Evolutionary conservation across 2,329 filamentous ascomycete species (phyloP).

Genomic region (Tolypocladium tundrense): DNA sequence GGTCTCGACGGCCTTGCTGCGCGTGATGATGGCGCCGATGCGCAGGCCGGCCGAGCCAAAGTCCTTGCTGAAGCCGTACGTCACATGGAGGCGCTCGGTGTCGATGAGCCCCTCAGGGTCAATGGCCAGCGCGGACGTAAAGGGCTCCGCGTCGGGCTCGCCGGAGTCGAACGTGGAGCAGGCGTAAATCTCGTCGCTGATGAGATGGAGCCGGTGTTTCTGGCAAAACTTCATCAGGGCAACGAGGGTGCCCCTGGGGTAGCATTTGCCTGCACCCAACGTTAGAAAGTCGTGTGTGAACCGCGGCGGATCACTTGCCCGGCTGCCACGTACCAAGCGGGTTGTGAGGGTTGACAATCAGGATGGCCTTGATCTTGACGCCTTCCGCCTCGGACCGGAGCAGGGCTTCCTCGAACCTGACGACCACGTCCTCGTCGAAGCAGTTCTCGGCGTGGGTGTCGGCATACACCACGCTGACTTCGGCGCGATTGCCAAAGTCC

Average conservation of each 20-base stretch:
- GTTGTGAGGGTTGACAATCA: slow-evolving; percentile 44
- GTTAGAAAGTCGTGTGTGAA: neutral
- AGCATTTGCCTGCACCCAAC: slow-evolving; percentile 24
- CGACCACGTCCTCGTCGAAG: slow-evolving; percentile 32
- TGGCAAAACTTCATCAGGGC: slow-evolving; percentile 38
- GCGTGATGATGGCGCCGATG: slow-evolving; percentile 35
- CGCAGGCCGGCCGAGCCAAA: slow-evolving; percentile 44
- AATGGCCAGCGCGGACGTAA: slow-evolving; percentile 40
- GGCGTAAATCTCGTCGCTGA: slow-evolving; percentile 50
- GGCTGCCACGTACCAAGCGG: slow-evolving; percentile 28
- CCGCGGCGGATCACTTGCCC: neutral
- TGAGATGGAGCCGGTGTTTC: slow-evolving; percentile 37
- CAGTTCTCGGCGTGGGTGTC: slow-evolving; percentile 29
- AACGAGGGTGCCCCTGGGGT: slow-evolving; percentile 29
- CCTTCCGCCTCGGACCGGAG: slow-evolving; percentile 22
- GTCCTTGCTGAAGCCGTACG: slow-evolving; percentile 35
- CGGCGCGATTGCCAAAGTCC: slow-evolving; percentile 33
- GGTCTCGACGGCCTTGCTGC: slow-evolving; percentile 17
- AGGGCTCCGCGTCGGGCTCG: slow-evolving; percentile 20
- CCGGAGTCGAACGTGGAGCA: slow-evolving; percentile 34
- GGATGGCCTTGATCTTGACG: slow-evolving; percentile 30
- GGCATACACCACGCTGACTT: slow-evolving; percentile 32
- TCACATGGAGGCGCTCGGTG: slow-evolving; percentile 36
- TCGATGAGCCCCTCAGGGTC: slow-evolving; percentile 32
- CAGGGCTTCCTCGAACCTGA: slow-evolving; percentile 33